A percentile compares a stretch with the other conserved stretches of the same genome.
Conservation (phyloP, 1,284 basidiomycete species). For the Ceratobasidium sp. region DNA sequence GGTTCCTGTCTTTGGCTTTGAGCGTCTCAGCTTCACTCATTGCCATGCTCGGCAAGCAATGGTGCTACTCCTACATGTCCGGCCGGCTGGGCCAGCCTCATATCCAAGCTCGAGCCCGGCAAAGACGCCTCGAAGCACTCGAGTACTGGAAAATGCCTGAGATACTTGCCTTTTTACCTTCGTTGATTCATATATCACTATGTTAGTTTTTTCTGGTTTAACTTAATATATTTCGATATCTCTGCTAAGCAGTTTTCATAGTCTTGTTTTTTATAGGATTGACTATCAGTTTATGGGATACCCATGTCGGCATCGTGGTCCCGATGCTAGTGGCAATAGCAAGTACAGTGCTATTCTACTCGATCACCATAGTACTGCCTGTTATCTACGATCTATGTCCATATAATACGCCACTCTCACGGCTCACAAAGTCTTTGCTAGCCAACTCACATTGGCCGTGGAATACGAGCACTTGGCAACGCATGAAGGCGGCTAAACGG, state of each 20-base stretch:
- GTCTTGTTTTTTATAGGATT: slow-evolving; percentile 28
- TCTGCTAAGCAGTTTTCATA: not conserved
- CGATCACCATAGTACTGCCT: slow-evolving; percentile 11
- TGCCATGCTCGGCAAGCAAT: slow-evolving; percentile 32
- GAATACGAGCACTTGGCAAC: not conserved
- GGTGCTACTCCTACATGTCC: slow-evolving; percentile 37
- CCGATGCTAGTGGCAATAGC: slow-evolving; percentile 10
- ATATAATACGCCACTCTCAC: slow-evolving; percentile 18
- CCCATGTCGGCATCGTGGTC: slow-evolving; percentile 4
- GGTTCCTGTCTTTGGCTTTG: slow-evolving; percentile 29
- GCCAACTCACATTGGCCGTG: not conserved
- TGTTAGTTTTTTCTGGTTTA: not conserved
- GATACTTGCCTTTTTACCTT: slow-evolving; percentile 28
- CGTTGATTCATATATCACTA: slow-evolving; percentile 29
- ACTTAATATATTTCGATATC: not conserved
- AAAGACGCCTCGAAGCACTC: slow-evolving; percentile 22
- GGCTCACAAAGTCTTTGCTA: slow-evolving; percentile 6
- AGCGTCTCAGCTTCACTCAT: slow-evolving; percentile 31
- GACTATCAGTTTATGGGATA: slow-evolving; percentile 8
- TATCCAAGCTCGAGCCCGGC: slow-evolving; percentile 23
- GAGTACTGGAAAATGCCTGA: slow-evolving; percentile 33
- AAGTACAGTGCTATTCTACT: not conserved
- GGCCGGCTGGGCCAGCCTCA: slow-evolving; percentile 24
- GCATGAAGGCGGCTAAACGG: not conserved
- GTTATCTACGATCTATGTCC: slow-evolving; percentile 22